A percentile compares a stretch with the other conserved stretches of the same genome.
These are phyloP conservation scores for Trebouxia sp. DNA, from an alignment of 139 green algal species.

Conservation along the genomic window DNA sequence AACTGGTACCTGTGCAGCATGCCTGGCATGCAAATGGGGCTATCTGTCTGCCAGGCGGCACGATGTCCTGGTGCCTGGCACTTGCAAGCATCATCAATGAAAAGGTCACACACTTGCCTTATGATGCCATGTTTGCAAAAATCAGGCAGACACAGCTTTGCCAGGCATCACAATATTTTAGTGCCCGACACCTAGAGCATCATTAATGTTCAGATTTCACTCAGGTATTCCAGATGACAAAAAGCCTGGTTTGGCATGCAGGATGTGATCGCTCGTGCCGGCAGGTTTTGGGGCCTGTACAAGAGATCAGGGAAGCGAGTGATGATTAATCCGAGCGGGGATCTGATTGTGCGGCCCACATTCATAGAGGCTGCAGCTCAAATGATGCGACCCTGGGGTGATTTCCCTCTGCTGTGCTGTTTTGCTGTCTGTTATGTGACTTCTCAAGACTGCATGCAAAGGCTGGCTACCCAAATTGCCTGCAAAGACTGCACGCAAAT, in stretches of 20 bases:
- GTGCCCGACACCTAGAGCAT: background rate
- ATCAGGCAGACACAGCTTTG: too few relatives aligned
- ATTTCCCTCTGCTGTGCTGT: background rate
- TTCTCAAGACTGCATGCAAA: too few relatives aligned
- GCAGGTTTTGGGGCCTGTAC: conserved; percentile 41
- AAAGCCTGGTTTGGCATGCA: conserved; percentile 22
- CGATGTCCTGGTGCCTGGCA: too few relatives aligned
- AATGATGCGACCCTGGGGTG: background rate
- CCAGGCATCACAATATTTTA: background rate
- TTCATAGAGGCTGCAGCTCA: conserved; percentile 34
- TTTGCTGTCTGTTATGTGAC: background rate
- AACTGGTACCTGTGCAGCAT: background rate
- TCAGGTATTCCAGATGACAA: background rate
- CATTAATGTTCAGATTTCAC: background rate
- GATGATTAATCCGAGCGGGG: conserved; percentile 28
- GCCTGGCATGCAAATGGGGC: background rate
- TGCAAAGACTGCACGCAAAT: too few relatives aligned
- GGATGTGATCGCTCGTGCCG: conserved; percentile 41
- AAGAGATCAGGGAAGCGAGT: conserved; percentile 36
- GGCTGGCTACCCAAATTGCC: too few relatives aligned
- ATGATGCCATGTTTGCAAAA: too few relatives aligned
- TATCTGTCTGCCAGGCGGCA: background rate
- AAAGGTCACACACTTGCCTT: too few relatives aligned
- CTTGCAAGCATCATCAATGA: too few relatives aligned
- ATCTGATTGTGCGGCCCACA: conserved; percentile 35